Evolutionary conservation across 225 moss, liverwort and hornwort genomes (phyloP), one percentile per base, ranked within the genome.

Genomic region (Rhytidiadelphus loreus): DNA sequence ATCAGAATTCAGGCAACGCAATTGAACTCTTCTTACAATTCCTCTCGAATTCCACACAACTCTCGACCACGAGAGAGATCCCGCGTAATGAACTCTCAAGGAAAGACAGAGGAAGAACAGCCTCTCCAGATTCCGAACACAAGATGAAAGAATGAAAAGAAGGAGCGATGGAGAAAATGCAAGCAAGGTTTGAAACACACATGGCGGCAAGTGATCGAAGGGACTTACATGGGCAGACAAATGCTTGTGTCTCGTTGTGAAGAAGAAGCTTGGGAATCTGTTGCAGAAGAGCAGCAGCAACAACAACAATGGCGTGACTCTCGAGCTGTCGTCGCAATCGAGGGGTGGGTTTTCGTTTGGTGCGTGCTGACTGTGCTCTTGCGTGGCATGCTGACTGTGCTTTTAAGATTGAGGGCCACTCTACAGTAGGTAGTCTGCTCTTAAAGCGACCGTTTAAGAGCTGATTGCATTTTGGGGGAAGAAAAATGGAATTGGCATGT

Each of bases 301-400:
- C 76, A 75, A 39, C 50, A 55, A n/a, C n/a, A 41, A 48, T 63
- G 4, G 56, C 77, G 64, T 83, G 65, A 21, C 8, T 8, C 56
- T 24, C 29, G 77, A 56, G 66, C 52, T 64, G 30, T 46, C 12
- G 59, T 37, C 37, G 76, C 60, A 29, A 2, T 19, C 61, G 60
- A 35, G 72, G 16, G 35, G 8, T 20, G 33, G 33, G 50, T 12
- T 21, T 52, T 33, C 4, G n/a, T 22, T 50, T 28, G 43, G 44
- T 30, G 6, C 18, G 12, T 56, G 86, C 77, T 91, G 91, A 91
- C 89, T 86, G 86, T 44, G 18, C 37, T 70, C 83, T 62, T 76
- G 58, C 85, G 75, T 88, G 86, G 91, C 86, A 78, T 88, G 88
- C 86, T 88, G 88, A 91, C 88, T 44, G 86, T 43, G 70, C 19